Conservation (phyloP, 2,329 filamentous ascomycete species). For the Aspergillus sp. region DNA sequence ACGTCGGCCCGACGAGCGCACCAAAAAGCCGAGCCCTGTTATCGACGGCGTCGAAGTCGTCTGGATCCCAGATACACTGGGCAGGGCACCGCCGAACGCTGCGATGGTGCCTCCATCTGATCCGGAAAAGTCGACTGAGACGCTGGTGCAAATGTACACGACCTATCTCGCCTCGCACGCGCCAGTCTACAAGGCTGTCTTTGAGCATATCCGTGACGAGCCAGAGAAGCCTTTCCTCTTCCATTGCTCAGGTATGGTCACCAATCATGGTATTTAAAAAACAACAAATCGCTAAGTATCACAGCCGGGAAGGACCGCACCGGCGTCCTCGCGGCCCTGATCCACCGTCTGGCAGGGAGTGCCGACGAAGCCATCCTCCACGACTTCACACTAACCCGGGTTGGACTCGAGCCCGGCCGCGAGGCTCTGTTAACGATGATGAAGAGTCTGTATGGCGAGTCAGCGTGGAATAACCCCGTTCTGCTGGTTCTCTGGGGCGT, state of each 20-base stretch:
- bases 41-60: conserved; percentile 58
- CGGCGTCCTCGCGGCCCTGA: conserved; percentile 67
- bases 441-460: conserved; percentile 16
- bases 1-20: conserved; percentile 53
- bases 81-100: conserved; percentile 23
- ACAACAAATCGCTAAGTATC: too few species aligned
- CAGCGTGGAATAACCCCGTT: conserved; percentile 22
- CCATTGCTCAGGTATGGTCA: conserved; percentile 55
- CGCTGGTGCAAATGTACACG: conserved; percentile 66
- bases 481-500: conserved; percentile 27
- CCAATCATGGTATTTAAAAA: too few species aligned
- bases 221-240: conserved; percentile 57
- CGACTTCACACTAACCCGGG: conserved; percentile 58
- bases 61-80: conserved; percentile 51
- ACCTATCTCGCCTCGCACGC: conserved; percentile 66
- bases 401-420: conserved; percentile 25
- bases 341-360: conserved; percentile 64
- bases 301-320: conserved; percentile 77
- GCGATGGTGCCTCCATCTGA: conserved; percentile 20
- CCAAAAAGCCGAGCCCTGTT: conserved; percentile 47
- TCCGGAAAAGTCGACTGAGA: conserved; percentile 58
- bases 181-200: conserved; percentile 57
- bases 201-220: conserved; percentile 56
- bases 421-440: conserved; percentile 20
- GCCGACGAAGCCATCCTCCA: conserved; percentile 57